Conservation (phyloP, 208 protist genomes). For the Acanthamoeba culbertsoni region DNA sequence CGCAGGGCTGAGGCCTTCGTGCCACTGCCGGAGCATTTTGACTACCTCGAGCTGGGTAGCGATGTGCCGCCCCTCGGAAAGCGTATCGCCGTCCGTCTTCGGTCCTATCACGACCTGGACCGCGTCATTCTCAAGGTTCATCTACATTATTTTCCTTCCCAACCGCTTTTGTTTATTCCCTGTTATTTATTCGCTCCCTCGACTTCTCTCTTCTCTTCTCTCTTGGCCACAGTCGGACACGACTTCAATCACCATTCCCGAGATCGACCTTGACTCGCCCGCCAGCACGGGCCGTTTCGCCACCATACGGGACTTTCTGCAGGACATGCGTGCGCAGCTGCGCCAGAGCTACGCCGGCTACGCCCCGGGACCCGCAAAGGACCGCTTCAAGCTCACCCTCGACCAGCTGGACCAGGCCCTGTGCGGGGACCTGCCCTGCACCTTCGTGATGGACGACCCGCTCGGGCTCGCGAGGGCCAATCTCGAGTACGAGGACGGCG, state of each 20-base stretch:
- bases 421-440: slow-evolving; percentile 21
- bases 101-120: not conserved
- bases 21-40: slow-evolving; percentile 44
- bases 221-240: slow-evolving; percentile 27
- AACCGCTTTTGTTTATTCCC: not conserved
- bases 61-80: not conserved
- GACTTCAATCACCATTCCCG: slow-evolving; percentile 20
- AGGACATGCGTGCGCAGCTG: not conserved
- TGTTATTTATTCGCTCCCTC: no score
- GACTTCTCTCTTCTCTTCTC: not conserved
- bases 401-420: not conserved
- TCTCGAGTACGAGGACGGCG: not conserved
- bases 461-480: slow-evolving; percentile 5
- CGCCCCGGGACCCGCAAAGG: not conserved
- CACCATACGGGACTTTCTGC: slow-evolving; percentile 27
- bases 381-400: not conserved
- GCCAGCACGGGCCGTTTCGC: slow-evolving; percentile 53
- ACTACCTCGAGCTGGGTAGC: slow-evolving; percentile 26
- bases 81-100: not conserved
- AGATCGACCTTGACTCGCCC: slow-evolving; percentile 33
- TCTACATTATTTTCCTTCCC: not conserved
- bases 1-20: slow-evolving; percentile 5
- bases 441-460: slow-evolving; percentile 41
- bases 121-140: slow-evolving; percentile 18
- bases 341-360: slow-evolving; percentile 54